phyloP scores from a whole-genome alignment of 164 flowering plant species.

The Magnolia kwangsiensis region DNA sequence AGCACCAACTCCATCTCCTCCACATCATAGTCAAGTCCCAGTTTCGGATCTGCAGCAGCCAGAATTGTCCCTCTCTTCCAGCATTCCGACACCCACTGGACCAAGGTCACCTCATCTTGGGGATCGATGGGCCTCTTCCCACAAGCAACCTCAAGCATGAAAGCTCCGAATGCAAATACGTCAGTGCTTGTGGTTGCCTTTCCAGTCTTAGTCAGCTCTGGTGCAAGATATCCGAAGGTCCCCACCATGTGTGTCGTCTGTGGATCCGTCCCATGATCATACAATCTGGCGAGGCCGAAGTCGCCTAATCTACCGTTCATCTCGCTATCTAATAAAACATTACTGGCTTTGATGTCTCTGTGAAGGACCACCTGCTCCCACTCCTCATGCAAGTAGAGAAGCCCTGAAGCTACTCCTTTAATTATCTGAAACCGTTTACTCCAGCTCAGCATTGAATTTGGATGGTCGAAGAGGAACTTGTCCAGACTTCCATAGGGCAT shows the following conservation, averaged over 20 bases:
- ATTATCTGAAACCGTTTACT: slow-evolving; percentile 28
- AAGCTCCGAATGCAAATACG: slow-evolving; percentile 13
- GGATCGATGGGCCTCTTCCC: slow-evolving; percentile 10
- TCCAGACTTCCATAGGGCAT: slow-evolving; percentile 48
- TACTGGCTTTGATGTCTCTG: slow-evolving; percentile 32
- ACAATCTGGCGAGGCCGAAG: slow-evolving; percentile 17
- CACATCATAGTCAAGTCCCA: slow-evolving; percentile 4
- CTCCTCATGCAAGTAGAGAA: slow-evolving; percentile 10
- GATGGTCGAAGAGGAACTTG: slow-evolving; percentile 31
- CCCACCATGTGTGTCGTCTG: slow-evolving; percentile 10
- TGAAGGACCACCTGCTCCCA: slow-evolving; percentile 42
- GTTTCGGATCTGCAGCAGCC: slow-evolving; percentile 2
- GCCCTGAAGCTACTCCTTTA: slow-evolving; percentile 36
- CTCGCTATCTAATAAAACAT: slow-evolving; percentile 8
- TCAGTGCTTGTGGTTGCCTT: slow-evolving; percentile 7
- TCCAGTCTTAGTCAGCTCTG: not conserved
- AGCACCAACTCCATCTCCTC: slow-evolving; percentile 15
- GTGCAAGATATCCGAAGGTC: slow-evolving; percentile 16
- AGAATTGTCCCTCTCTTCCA: not conserved
- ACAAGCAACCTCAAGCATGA: slow-evolving; percentile 13
- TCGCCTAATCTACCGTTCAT: slow-evolving; percentile 12
- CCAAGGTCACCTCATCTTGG: not conserved
- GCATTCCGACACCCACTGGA: slow-evolving; percentile 12
- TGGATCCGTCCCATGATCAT: slow-evolving; percentile 11
- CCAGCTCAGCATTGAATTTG: slow-evolving; percentile 37